Conservation (phyloP, 305 asterid genomes). For the Fraxinus baroniana region DNA sequence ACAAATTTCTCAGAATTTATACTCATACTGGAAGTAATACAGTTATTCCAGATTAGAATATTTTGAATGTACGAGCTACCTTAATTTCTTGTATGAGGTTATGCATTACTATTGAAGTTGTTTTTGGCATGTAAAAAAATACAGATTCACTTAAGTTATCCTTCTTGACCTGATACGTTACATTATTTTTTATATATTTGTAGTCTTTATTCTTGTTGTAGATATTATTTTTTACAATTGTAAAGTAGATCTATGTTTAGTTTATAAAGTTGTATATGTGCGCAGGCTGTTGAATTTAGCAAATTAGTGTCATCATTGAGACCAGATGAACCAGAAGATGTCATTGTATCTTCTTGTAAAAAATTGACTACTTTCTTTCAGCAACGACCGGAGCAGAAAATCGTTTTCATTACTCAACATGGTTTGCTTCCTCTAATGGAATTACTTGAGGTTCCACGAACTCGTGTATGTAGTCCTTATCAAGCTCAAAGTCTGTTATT, state of each 20-base stretch:
- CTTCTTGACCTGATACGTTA: conserved; percentile 10
- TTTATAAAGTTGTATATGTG: conserved; percentile 21
- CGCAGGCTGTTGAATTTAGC: conserved; percentile 92
- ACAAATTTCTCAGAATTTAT: background rate
- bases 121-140: background rate
- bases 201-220: conserved; percentile 7
- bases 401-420: conserved; percentile 86
- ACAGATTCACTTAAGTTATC: conserved; percentile 4
- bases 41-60: background rate
- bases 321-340: conserved; percentile 95
- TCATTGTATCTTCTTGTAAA: conserved; percentile 86
- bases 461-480: conserved; percentile 60
- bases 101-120: background rate
- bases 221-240: conserved; percentile 1
- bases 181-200: background rate
- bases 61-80: background rate
- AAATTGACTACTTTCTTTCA: conserved; percentile 78
- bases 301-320: conserved; percentile 81
- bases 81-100: background rate
- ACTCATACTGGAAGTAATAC: background rate
- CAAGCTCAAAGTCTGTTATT: conserved; percentile 13
- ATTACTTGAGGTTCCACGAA: conserved; percentile 85
- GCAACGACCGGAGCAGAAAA: conserved; percentile 91
- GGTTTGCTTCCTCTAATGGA: conserved; percentile 96
- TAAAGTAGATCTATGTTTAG: conserved; percentile 12